Evolutionary conservation across 139 green algal genomes (phyloP).

Genomic region (Bryopsis sp.): DNA sequence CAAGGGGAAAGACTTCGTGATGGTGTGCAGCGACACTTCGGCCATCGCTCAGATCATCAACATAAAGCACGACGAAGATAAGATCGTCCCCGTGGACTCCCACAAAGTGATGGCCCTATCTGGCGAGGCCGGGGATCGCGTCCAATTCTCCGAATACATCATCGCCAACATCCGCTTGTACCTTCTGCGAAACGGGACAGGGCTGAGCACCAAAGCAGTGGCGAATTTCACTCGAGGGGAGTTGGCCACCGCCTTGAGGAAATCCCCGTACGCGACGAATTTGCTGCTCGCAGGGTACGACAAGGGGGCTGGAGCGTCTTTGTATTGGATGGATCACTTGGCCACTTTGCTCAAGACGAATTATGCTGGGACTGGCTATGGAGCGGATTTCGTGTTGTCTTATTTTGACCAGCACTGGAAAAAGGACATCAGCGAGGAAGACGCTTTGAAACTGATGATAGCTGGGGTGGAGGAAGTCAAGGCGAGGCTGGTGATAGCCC

Average conservation of each 20-base stretch:
- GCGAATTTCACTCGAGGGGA: slow-evolving; percentile 87
- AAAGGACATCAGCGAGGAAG: slow-evolving; percentile 69
- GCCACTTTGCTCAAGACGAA: slow-evolving; percentile 96
- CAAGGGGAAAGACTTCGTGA: slow-evolving; percentile 83
- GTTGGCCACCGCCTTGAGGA: slow-evolving; percentile 85
- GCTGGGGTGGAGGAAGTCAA: slow-evolving; percentile 67
- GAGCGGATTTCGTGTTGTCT: slow-evolving; percentile 87
- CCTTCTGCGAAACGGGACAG: slow-evolving; percentile 64
- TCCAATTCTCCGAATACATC: slow-evolving; percentile 83
- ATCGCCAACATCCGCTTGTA: slow-evolving; percentile 92
- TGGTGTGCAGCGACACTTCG: slow-evolving; percentile 84
- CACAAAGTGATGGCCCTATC: slow-evolving; percentile 84
- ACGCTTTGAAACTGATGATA: slow-evolving; percentile 85
- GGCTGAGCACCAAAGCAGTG: slow-evolving; percentile 78
- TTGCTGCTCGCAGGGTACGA: slow-evolving; percentile 92
- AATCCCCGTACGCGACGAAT: slow-evolving; percentile 87
- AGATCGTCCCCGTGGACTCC: slow-evolving; percentile 71
- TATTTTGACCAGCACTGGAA: slow-evolving; percentile 95
- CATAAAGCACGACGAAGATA: slow-evolving; percentile 97
- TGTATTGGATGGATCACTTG: slow-evolving; percentile 99
- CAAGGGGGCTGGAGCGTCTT: slow-evolving; percentile 55
- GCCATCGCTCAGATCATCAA: slow-evolving; percentile 85
- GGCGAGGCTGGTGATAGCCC: slow-evolving; percentile 75
- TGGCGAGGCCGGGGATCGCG: slow-evolving; percentile 83
- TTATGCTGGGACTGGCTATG: slow-evolving; percentile 92